These are phyloP conservation scores for Talaromyces verruculosus DNA, from an alignment of 2,329 filamentous ascomycete species.

Conservation along the genomic window DNA sequence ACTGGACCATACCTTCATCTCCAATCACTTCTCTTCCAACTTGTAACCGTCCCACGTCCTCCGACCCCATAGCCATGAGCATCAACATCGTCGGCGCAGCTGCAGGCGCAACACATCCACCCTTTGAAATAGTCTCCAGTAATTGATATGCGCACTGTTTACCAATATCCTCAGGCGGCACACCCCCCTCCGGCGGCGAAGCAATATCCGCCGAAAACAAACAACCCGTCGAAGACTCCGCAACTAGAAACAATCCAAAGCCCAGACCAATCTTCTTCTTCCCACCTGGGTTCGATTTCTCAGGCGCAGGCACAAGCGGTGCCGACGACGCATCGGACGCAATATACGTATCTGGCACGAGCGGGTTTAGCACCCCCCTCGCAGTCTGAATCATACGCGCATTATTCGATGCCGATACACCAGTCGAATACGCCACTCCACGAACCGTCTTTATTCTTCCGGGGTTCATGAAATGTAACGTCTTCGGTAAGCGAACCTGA, in stretches of 20 bases:
- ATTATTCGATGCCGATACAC: slow-evolving; percentile 90
- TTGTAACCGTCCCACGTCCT: slow-evolving; percentile 86
- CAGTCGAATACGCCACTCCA: slow-evolving; percentile 90
- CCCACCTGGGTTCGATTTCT: slow-evolving; percentile 60
- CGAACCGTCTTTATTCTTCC: slow-evolving; percentile 85
- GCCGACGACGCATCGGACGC: slow-evolving; percentile 67
- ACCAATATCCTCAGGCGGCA: slow-evolving; percentile 86
- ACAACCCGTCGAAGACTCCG: slow-evolving; percentile 84
- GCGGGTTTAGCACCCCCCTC: slow-evolving; percentile 78
- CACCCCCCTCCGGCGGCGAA: slow-evolving; percentile 72
- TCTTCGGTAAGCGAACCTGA: slow-evolving; percentile 91
- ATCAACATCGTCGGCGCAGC: slow-evolving; percentile 74
- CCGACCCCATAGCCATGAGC: slow-evolving; percentile 96
- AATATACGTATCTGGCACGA: slow-evolving; percentile 87
- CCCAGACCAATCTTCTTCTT: slow-evolving; percentile 74
- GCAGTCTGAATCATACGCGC: slow-evolving; percentile 91
- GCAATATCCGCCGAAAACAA: slow-evolving; percentile 84
- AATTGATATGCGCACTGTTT: slow-evolving; percentile 85
- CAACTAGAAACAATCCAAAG: slow-evolving; percentile 86
- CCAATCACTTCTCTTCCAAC: slow-evolving; percentile 79
- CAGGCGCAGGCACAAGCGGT: slow-evolving; percentile 64
- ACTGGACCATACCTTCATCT: slow-evolving; percentile 72
- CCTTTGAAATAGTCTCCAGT: slow-evolving; percentile 75
- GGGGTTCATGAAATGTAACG: slow-evolving; percentile 79
- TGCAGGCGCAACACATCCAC: slow-evolving; percentile 74